Base-by-base conservation (phyloP, 352 stramenopile species). In the Pythium plurisporium region DNA sequence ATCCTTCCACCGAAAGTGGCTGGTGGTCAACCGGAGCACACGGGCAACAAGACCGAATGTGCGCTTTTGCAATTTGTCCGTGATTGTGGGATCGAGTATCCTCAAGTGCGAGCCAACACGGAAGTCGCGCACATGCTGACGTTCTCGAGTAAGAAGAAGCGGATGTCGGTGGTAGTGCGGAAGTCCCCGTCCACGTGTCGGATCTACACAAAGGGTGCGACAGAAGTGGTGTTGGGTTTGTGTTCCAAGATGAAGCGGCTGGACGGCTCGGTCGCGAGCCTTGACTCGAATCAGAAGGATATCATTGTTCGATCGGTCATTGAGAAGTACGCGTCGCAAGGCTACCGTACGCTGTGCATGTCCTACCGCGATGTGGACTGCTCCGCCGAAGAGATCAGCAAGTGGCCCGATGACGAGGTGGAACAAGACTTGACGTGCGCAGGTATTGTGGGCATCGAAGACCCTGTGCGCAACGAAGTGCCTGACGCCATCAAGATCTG, bases 401-500 rank as follows among this genome's bases (percentile, higher is more conserved):
- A 85, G 7, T 69, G 78, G 5, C 85, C 87, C 12, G 89, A 96
- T 38, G 69, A 86, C 4, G 72, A 93, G 8, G 70, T 96, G 42
- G 56, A 95, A 12, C 70, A 94, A 26, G 81, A 76, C 30, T 91
- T 86, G 36, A n/a, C n/a, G n/a, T n/a, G n/a, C n/a, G n/a, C n/a
- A n/a, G n/a, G n/a, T n/a, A 90, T 99, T 54, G 95, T 98, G 37
- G 96, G 95, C 55, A 98, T 99, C 59, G 85, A 97, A 62, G 97
- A 99, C 67, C 97, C 97, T 5, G 77, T 98, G 37, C 90, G 96
- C 15, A 74, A 76, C 0, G 95, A 98, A 63, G 96, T 99, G 26
- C 86, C 89, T 22, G 84, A 97, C 40, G 85, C 96, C 10, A 97
- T 99, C 25, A 70, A 75, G 14, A 86, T 87, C 41, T 99, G 97